Base-by-base conservation (phyloP, 2,329 filamentous ascomycete species). In the Sclerotinia nivalis region DNA sequence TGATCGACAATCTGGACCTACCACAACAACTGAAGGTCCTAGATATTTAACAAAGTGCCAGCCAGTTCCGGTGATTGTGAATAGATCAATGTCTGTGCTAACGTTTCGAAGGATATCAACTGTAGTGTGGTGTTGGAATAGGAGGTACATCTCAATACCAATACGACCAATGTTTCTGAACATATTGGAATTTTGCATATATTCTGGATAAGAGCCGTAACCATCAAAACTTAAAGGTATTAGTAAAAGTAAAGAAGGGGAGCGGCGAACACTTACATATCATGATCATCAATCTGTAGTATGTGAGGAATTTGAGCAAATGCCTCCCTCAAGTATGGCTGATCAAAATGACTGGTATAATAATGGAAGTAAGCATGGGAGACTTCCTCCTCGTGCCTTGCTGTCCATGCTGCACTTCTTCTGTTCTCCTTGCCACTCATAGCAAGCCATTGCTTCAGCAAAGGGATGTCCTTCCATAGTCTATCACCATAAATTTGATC, bases 11-110 rank as follows among this genome's bases (percentile, higher is more conserved):
- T 99, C 96, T 2, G 93, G 91, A 0, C 95, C 96, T 65, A 97
- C 90, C 0, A 97, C 91, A 0, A 93, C 93, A 18, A 99, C 90
- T 6, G 92, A 92, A 0, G 96, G 96, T 0, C 96, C 96, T 8
- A 99, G 87, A 76, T 92, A 97, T 81, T 99, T 99, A 81, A 99
- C 88, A 80, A 98, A 99, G 80, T 99, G 96, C 96, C 96, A 99
- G 10, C 96, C 96, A 28, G 91, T 91, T n/a, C 96, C 95, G 0
- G 96, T 98, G 69, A 99, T 91, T 1, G 95, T 98, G 81, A 99
- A 99, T 8, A 99, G 87, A 76, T 99, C 96, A 61, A 89, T 86
- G 77, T 99, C 96, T 60, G 92, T 92, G 77, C 87, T 91, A 70
- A 97, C 90, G 75, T 97, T 95, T 66, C 94, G 91, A 70, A 99